Base-by-base conservation (phyloP, 257 asterid genomes). In the Cruciata laevipes region DNA sequence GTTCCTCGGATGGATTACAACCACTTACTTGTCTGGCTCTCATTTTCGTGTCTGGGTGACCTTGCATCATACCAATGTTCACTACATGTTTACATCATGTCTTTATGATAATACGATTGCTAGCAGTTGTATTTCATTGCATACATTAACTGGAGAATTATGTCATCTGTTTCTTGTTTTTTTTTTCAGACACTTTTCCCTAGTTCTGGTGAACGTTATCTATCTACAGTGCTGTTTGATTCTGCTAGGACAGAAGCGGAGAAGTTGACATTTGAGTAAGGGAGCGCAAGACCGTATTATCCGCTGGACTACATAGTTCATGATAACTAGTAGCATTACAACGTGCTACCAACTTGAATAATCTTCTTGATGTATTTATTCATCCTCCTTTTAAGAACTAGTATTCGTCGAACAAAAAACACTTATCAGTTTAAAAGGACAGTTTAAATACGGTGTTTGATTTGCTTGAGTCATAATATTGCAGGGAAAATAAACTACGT, bases 161-260 rank as follows among this genome's bases (percentile, higher is more conserved):
- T 73, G 62, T 16, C 16, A 49, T 21, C 24, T 67, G 61, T 61
- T n/a, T 37, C 6, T 32, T 47, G 31, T 63, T 75, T 66, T 55
- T 55, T 37, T 56, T 38, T 72, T 49, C 73, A 84, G 90, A 82
- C 65, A 51, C 71, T 85, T 47, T 79, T 85, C 63, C 82, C 90
- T 7, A 85, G 90, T 77, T 70, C 67, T 32, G 91, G 89, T 17
- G 91, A 85, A 73, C 83, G 91, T 37, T 85, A 85, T 72, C 77
- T 85, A 33, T 85, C 91, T 1, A 71, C 91, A 12, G 85, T 17
- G 69, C 78, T 85, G 57, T 85, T 85, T 42, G 86, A 83, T 47
- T 76, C 85, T 5, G 64, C 83, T 37, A 53, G 91, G 61, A 72
- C 61, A 61, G 86, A 83, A 73, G 86, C 74, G 32, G 76, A 63